phyloP scores from a whole-genome alignment of 139 green algal species.

The Chlamydomonas eustigma region DNA sequence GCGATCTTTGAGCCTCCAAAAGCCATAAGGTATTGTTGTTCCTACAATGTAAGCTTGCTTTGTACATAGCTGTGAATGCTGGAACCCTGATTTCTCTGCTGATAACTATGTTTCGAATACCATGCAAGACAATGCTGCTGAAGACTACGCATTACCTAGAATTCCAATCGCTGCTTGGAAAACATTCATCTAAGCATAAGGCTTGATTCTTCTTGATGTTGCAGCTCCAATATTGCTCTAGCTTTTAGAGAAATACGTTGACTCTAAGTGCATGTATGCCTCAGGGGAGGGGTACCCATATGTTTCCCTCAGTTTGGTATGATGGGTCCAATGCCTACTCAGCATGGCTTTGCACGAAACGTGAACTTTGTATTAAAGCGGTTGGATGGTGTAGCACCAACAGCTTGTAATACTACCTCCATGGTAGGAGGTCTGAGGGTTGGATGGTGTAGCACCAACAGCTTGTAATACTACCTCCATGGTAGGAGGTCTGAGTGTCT shows the following conservation, averaged over 20 bases:
- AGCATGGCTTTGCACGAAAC: constrained; percentile 88
- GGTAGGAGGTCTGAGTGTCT: too few species aligned
- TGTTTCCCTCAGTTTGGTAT: constrained; percentile 88
- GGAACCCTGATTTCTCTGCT: too few species aligned
- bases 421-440: neutral
- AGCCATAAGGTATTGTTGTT: constrained; percentile 82
- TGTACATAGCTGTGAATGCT: too few species aligned
- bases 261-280: neutral
- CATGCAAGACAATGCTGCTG: neutral
- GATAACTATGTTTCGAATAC: too few species aligned
- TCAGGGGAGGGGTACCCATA: constrained; percentile 76
- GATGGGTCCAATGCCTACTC: constrained; percentile 54
- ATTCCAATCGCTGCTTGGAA: too few species aligned
- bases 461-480: neutral
- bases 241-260: neutral
- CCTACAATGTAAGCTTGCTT: too few species aligned
- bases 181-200: too few species aligned
- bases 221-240: neutral
- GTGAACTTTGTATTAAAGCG: constrained; percentile 29
- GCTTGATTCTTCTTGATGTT: too few species aligned
- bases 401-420: neutral
- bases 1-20: constrained; percentile 81
- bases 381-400: neutral
- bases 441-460: neutral
- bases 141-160: too few species aligned